Percentiles rank a stretch among this genome's conserved stretches.
Evolutionary conservation across 2,329 filamentous ascomycete genomes (phyloP).

Genomic region (Trichoderma semiorbis): DNA sequence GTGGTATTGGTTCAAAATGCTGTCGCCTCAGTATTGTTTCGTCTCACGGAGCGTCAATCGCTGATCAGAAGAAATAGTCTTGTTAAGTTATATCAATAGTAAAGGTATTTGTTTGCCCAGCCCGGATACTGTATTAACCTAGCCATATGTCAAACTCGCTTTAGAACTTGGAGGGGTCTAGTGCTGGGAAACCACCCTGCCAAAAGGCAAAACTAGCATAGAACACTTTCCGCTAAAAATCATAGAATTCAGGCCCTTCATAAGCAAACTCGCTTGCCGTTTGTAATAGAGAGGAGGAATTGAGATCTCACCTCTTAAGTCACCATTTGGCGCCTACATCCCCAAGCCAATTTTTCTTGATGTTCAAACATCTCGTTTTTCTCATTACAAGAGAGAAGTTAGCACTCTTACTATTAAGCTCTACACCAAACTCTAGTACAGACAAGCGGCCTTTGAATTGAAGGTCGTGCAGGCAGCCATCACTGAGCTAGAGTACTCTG

Average conservation of each 20-base stretch:
- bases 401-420: background rate
- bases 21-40: background rate
- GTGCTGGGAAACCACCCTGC: background rate
- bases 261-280: background rate
- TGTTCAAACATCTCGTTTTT: background rate
- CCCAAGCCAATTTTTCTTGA: background rate
- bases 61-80: background rate
- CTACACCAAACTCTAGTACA: background rate
- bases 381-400: background rate
- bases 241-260: background rate
- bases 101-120: background rate
- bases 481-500: background rate
- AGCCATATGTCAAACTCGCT: background rate
- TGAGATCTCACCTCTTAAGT: background rate
- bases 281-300: background rate
- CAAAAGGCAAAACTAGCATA: background rate
- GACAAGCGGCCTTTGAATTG: background rate
- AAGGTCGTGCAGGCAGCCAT: background rate
- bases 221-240: background rate
- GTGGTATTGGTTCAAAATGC: background rate
- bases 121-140: background rate
- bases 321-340: background rate
- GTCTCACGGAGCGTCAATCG: background rate
- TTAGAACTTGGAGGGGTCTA: background rate
- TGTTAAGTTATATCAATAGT: background rate